Conservation (phyloP, 495 filamentous ascomycete species). For the Lentithecium fluviatile region DNA sequence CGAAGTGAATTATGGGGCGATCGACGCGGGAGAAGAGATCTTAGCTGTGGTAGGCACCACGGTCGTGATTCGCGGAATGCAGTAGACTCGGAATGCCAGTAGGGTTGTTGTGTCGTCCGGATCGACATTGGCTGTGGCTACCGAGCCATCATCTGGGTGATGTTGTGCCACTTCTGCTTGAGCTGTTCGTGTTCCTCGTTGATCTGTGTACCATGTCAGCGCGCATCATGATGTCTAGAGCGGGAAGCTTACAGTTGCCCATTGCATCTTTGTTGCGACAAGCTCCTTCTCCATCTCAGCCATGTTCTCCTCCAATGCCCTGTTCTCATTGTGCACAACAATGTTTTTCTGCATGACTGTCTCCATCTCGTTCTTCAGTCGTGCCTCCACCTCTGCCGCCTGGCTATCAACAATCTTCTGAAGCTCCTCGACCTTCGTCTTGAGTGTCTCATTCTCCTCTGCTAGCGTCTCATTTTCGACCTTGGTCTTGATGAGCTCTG, state of each 20-base stretch:
- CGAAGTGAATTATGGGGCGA: slow-evolving; percentile 15
- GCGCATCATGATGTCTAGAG: not conserved
- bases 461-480: slow-evolving; percentile 87
- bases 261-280: slow-evolving; percentile 90
- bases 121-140: slow-evolving; percentile 7
- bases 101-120: not conserved
- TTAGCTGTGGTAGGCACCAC: slow-evolving; percentile 11
- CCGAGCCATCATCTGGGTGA: slow-evolving; percentile 39
- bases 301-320: slow-evolving; percentile 82
- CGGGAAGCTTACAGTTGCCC: slow-evolving; percentile 73
- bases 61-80: not conserved
- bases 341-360: slow-evolving; percentile 87
- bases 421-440: slow-evolving; percentile 77
- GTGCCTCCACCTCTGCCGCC: slow-evolving; percentile 80
- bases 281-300: slow-evolving; percentile 91
- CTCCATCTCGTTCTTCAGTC: slow-evolving; percentile 83
- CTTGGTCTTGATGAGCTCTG: slow-evolving; percentile 84
- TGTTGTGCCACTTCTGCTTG: slow-evolving; percentile 42
- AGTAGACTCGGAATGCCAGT: slow-evolving; percentile 11
- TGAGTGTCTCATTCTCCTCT: slow-evolving; percentile 84
- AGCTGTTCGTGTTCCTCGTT: slow-evolving; percentile 43
- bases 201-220: slow-evolving; percentile 31
- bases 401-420: slow-evolving; percentile 83
- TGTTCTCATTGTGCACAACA: slow-evolving; percentile 93
- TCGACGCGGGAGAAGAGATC: slow-evolving; percentile 26